A percentile compares a stretch with the other conserved stretches of the same genome.
phyloP scores from a whole-genome alignment of 768 basidiomycete genomes.

The Naganishia kalamii region DNA sequence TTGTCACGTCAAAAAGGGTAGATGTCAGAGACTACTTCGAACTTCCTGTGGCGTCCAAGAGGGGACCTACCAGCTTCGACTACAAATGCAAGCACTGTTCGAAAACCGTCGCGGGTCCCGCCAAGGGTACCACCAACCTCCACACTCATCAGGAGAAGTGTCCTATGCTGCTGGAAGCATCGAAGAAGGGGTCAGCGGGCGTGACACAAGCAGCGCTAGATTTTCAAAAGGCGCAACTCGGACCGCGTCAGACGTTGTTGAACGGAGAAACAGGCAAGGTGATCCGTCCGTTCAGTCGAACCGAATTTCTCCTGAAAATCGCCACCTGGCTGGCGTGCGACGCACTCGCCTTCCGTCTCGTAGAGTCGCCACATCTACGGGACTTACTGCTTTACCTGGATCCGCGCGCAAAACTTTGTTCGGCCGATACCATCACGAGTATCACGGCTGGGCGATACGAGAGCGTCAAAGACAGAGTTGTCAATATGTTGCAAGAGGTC shows the following conservation, averaged over 20 bases:
- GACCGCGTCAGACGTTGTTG: not conserved
- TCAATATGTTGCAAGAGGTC: not conserved
- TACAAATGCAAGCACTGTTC: not conserved
- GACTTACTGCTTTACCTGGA: not conserved
- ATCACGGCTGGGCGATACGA: not conserved
- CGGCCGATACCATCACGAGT: not conserved
- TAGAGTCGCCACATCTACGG: not conserved
- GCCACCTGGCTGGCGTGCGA: not conserved
- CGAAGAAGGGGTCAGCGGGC: not conserved
- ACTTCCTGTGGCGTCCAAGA: not conserved
- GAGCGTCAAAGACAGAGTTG: not conserved
- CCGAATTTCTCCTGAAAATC: not conserved
- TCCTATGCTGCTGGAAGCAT: not conserved
- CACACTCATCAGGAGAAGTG: not conserved
- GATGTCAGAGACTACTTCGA: not conserved
- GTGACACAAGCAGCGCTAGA: too few relatives aligned
- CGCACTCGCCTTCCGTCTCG: not conserved
- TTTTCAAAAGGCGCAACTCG: too few relatives aligned
- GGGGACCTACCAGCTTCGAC: not conserved
- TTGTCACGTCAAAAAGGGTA: too few relatives aligned
- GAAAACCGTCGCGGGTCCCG: not conserved
- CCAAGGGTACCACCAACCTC: not conserved
- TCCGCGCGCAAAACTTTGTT: not conserved
- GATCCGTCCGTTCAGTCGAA: not conserved
- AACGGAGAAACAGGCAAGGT: not conserved